These are phyloP conservation scores for Syzygium aromaticum DNA, from an alignment of 345 rosid genomes.

Conservation along the genomic window DNA sequence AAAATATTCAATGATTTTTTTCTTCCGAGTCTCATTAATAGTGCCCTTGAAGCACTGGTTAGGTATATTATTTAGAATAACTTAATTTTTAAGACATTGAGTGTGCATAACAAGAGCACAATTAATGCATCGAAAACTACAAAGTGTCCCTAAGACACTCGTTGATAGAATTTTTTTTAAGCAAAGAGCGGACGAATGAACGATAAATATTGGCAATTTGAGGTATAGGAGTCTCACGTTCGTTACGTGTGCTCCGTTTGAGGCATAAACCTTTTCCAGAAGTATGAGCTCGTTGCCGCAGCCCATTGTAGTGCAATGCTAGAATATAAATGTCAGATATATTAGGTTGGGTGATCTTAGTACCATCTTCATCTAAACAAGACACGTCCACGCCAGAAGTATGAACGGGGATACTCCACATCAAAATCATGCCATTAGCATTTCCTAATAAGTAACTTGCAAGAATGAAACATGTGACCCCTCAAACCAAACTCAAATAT, in stretches of 20 bases:
- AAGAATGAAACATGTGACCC: background rate
- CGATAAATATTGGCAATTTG: background rate
- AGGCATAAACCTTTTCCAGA: background rate
- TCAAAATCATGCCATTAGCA: background rate
- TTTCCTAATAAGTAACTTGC: background rate
- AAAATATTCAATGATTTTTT: background rate
- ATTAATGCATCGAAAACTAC: background rate
- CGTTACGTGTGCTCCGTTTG: background rate
- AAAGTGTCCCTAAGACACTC: background rate
- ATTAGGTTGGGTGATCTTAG: background rate
- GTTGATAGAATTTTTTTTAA: background rate
- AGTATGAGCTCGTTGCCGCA: background rate
- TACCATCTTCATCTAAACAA: background rate
- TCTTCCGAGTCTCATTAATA: background rate
- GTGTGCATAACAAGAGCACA: background rate
- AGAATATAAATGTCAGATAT: background rate
- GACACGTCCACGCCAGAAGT: background rate
- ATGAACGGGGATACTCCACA: background rate
- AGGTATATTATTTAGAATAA: background rate
- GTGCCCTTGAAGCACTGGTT: background rate
- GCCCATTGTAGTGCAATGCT: background rate
- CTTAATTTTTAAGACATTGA: background rate
- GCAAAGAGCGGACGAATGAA: background rate
- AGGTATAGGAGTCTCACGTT: background rate
- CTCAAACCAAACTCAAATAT: background rate